Conservation (phyloP, 2,329 filamentous ascomycete species). For the Bretziella fagacearum region DNA sequence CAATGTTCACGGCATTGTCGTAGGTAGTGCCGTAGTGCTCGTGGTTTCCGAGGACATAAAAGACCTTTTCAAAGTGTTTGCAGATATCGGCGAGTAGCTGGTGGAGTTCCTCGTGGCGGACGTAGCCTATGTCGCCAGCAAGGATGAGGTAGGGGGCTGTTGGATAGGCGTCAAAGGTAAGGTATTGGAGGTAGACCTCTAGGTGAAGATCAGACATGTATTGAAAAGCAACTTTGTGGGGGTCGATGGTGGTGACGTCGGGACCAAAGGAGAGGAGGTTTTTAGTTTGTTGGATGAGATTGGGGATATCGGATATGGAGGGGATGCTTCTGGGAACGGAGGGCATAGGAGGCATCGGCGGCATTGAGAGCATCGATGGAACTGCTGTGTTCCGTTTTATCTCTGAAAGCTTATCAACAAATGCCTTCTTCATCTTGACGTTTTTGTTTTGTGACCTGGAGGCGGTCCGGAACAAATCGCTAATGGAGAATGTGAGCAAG, state of each 20-base stretch:
- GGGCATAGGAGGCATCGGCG: neutral
- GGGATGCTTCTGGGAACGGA: neutral
- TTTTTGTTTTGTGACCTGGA: too few species aligned
- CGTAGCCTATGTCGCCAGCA: slow-evolving; percentile 32
- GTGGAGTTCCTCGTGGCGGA: neutral
- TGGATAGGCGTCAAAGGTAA: slow-evolving; percentile 25
- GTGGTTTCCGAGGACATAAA: slow-evolving; percentile 36
- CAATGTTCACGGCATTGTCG: slow-evolving; percentile 23
- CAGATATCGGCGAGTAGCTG: slow-evolving; percentile 20
- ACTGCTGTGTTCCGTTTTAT: too few species aligned
- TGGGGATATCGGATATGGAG: neutral
- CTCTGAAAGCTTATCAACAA: too few species aligned
- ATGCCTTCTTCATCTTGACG: too few species aligned
- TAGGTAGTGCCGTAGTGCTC: slow-evolving; percentile 33
- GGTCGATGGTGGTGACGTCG: slow-evolving; percentile 6
- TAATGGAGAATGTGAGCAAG: too few species aligned
- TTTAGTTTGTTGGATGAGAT: neutral
- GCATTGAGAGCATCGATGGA: too few species aligned
- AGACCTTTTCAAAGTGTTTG: slow-evolving; percentile 26
- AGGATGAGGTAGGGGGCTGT: slow-evolving; percentile 29
- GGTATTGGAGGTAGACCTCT: slow-evolving; percentile 29
- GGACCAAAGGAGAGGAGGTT: neutral
- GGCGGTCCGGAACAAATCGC: too few species aligned
- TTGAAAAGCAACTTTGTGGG: slow-evolving; percentile 6
- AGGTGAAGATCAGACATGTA: slow-evolving; percentile 33